phyloP scores from a whole-genome alignment of 1,284 basidiomycete species.

The Macrocybe sp. region DNA sequence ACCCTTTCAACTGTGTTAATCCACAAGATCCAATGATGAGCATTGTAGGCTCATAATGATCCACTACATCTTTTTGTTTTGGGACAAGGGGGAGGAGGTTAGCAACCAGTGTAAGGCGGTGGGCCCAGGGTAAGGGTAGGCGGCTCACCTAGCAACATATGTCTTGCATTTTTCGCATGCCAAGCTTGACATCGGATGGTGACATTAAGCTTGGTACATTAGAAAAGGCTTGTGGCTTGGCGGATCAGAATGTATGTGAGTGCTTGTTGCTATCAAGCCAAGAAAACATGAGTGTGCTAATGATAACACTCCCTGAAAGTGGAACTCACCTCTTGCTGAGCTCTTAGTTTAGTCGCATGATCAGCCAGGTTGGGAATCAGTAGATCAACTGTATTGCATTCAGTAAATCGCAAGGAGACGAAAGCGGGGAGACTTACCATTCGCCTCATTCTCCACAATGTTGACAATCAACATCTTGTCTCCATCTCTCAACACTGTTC shows the following conservation, averaged over 20 bases:
- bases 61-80: slow-evolving; percentile 93
- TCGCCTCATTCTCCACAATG: slow-evolving; percentile 90
- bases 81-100: too few species aligned
- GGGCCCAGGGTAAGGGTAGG: too few species aligned
- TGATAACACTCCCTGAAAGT: too few species aligned
- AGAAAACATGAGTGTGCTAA: too few species aligned
- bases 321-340: slow-evolving; percentile 65
- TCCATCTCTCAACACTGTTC: slow-evolving; percentile 92
- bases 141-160: slow-evolving; percentile 68
- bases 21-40: slow-evolving; percentile 95
- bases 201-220: slow-evolving; percentile 86
- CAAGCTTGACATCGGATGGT: slow-evolving; percentile 90
- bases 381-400: slow-evolving; percentile 64
- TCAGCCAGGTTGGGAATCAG: slow-evolving; percentile 65
- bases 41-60: slow-evolving; percentile 89
- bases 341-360: slow-evolving; percentile 69
- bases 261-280: slow-evolving; percentile 61
- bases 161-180: slow-evolving; percentile 91
- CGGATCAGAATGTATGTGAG: slow-evolving; percentile 83
- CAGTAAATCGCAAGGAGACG: slow-evolving; percentile 3
- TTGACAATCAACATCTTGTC: slow-evolving; percentile 90
- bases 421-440: slow-evolving; percentile 47
- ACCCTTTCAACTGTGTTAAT: slow-evolving; percentile 83
- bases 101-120: too few species aligned
- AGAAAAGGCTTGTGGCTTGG: slow-evolving; percentile 85